phyloP scores from a whole-genome alignment of 2,329 filamentous ascomycete species.

The Xylariaceae sp. region DNA sequence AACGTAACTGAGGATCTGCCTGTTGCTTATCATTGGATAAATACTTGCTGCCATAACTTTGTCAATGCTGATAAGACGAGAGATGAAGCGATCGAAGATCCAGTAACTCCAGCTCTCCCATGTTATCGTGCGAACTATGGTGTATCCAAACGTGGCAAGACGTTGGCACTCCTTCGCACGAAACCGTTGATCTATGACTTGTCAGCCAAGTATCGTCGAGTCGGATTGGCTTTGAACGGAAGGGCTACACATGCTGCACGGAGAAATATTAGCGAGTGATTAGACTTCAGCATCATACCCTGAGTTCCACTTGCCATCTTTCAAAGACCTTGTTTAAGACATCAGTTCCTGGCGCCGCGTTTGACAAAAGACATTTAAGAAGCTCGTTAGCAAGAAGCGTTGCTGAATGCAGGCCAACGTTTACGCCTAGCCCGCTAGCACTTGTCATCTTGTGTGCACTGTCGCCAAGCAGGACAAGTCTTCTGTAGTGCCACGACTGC shows the following conservation, averaged over 20 bases:
- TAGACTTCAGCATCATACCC: too few species aligned
- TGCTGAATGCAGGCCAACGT: slow-evolving; percentile 4
- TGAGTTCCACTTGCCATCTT: not conserved
- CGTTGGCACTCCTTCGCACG: not conserved
- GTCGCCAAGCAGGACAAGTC: slow-evolving; percentile 7
- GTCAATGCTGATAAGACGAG: not conserved
- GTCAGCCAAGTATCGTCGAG: not conserved
- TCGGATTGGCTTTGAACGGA: too few species aligned
- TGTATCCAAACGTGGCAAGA: not conserved
- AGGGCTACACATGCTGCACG: too few species aligned
- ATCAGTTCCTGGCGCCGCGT: not conserved
- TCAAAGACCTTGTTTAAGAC: not conserved
- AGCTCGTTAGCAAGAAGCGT: slow-evolving; percentile 8
- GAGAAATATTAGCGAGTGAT: too few species aligned
- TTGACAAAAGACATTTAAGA: not conserved
- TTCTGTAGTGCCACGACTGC: slow-evolving; percentile 5
- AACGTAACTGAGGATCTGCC: not conserved
- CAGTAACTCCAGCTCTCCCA: not conserved
- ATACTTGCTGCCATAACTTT: not conserved
- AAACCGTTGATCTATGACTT: not conserved
- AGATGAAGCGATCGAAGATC: slow-evolving; percentile 1
- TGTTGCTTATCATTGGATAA: not conserved
- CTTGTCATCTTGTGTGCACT: slow-evolving; percentile 3
- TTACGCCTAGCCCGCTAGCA: slow-evolving; percentile 6
- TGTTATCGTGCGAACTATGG: not conserved